Evolutionary conservation across 2,329 filamentous ascomycete genomes (phyloP).

Genomic region (Albophoma yamanashiensis): DNA sequence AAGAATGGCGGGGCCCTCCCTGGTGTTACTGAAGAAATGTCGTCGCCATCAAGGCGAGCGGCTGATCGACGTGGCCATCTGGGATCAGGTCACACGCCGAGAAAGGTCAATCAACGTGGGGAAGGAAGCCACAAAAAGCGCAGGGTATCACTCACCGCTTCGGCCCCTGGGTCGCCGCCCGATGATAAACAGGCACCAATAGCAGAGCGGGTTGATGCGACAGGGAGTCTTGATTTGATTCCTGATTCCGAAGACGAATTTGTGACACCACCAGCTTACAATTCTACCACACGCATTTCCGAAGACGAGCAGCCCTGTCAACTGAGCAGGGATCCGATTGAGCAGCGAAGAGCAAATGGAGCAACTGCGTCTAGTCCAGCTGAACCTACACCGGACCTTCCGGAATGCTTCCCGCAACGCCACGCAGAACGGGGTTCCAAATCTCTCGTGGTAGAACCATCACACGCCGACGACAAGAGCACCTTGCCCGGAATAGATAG

Average conservation of each 20-base stretch:
- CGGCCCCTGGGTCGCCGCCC: neutral
- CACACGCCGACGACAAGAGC: neutral
- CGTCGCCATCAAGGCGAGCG: conserved; percentile 16
- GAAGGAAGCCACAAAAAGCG: conserved; percentile 7
- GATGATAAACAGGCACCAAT: conserved; percentile 5
- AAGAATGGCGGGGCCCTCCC: conserved; percentile 2
- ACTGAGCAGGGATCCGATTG: too few relatives aligned
- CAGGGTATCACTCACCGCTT: conserved; percentile 2
- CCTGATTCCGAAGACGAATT: conserved; percentile 49
- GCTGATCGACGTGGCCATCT: conserved; percentile 3
- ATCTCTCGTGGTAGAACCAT: neutral
- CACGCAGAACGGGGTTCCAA: neutral
- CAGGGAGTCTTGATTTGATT: conserved; percentile 24
- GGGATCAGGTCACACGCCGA: conserved; percentile 1
- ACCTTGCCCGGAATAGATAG: neutral
- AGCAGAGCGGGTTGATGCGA: neutral
- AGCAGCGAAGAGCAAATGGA: too few relatives aligned
- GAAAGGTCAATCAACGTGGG: conserved; percentile 4
- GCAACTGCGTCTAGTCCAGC: too few relatives aligned
- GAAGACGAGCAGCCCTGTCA: neutral
- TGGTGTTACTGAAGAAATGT: conserved; percentile 9
- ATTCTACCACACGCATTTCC: neutral
- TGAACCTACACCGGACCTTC: neutral
- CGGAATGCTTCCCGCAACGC: neutral
- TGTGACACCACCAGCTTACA: conserved; percentile 22